Conservation (phyloP, 305 asterid genomes). For the Stenogyne calaminthoides region DNA sequence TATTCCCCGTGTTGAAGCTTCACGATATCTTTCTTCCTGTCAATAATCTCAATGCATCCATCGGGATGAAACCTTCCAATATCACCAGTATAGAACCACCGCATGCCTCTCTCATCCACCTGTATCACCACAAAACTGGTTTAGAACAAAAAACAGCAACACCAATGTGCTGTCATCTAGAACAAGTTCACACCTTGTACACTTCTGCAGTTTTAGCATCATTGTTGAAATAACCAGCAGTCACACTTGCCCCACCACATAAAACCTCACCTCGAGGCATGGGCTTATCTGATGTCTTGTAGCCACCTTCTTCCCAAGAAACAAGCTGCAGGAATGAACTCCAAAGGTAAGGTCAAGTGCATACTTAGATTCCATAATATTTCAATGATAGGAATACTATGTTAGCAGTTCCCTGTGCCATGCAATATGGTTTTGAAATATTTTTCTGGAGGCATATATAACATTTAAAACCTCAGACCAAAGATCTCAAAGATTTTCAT, state of each 20-base stretch:
- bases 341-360: constrained; percentile 10
- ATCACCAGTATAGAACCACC: constrained; percentile 92
- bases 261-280: constrained; percentile 95
- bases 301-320: constrained; percentile 95
- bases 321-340: constrained; percentile 60
- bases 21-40: constrained; percentile 87
- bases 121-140: constrained; percentile 33
- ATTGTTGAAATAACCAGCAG: constrained; percentile 82
- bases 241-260: constrained; percentile 86
- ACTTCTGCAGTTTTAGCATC: constrained; percentile 82
- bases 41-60: constrained; percentile 91
- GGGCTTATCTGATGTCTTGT: constrained; percentile 71
- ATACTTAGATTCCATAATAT: constrained; percentile 8
- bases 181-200: constrained; percentile 50
- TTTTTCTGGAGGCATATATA: constrained; percentile 4
- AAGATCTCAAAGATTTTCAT: background rate
- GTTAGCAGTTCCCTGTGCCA: background rate
- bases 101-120: constrained; percentile 86
- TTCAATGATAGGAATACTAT: background rate
- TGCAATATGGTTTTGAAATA: background rate
- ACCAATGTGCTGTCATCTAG: constrained; percentile 13
- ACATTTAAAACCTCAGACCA: background rate
- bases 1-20: constrained; percentile 96
- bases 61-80: constrained; percentile 85
- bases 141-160: constrained; percentile 13